Conservation (phyloP, 495 filamentous ascomycete species). For the Cryomyces antarcticus region DNA sequence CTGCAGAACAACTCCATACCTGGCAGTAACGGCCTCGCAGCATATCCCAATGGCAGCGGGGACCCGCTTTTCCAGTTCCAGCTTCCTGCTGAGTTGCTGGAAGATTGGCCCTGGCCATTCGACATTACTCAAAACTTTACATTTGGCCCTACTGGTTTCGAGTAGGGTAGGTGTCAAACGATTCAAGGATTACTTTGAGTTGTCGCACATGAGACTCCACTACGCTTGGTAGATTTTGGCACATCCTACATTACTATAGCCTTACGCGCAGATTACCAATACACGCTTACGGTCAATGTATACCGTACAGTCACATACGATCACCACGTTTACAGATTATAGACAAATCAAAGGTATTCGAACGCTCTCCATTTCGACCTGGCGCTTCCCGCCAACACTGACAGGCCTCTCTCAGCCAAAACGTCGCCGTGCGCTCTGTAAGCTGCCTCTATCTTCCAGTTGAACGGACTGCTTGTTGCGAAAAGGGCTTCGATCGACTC, state of each 20-base stretch:
- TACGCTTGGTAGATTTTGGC: too few species aligned
- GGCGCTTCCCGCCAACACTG: neutral
- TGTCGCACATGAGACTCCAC: too few species aligned
- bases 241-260: too few species aligned
- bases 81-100: constrained; percentile 20
- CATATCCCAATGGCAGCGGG: constrained; percentile 3
- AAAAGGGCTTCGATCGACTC: constrained; percentile 1
- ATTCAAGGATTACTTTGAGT: too few species aligned
- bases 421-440: neutral
- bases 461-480: neutral
- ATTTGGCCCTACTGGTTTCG: too few species aligned
- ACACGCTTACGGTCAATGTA: too few species aligned
- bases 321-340: too few species aligned
- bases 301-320: too few species aligned
- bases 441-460: neutral
- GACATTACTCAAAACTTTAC: too few species aligned
- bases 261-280: too few species aligned
- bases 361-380: neutral
- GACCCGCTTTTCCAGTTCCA: constrained; percentile 17
- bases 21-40: constrained; percentile 6
- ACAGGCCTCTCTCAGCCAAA: neutral
- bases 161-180: too few species aligned
- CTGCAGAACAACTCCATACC: constrained; percentile 13
- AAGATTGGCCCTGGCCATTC: constrained; percentile 24
- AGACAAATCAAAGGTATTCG: too few species aligned